Evolutionary conservation across 192 early-diverging fungal species (phyloP).

Genomic region (Paraglomus occultum): DNA sequence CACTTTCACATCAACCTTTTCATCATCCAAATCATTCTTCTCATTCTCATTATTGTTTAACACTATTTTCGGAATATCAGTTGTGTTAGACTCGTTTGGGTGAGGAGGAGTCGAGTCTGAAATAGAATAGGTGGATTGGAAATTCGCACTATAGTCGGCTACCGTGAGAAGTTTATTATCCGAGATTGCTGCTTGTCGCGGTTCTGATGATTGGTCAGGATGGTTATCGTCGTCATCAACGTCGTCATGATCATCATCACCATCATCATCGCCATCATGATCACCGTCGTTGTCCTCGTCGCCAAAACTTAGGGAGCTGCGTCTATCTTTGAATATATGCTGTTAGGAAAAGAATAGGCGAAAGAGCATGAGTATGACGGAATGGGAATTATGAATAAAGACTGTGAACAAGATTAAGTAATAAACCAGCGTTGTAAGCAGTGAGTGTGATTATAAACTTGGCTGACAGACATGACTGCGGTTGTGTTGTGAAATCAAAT

Average conservation of each 20-base stretch:
- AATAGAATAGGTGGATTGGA: background rate
- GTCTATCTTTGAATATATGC: too few relatives aligned
- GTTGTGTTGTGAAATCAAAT: too few relatives aligned
- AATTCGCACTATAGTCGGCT: slow-evolving; percentile 21
- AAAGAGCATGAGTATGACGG: slow-evolving; percentile 26
- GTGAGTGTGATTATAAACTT: too few relatives aligned
- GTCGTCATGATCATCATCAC: slow-evolving; percentile 37
- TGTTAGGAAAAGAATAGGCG: too few relatives aligned
- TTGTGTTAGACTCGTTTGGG: background rate
- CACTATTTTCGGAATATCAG: background rate
- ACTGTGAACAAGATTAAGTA: too few relatives aligned
- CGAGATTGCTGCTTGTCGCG: too few relatives aligned
- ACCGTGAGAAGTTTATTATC: slow-evolving; percentile 19
- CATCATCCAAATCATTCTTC: slow-evolving; percentile 9
- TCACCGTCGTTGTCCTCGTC: too few relatives aligned
- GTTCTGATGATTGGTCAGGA: slow-evolving; percentile 6
- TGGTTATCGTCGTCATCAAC: slow-evolving; percentile 32
- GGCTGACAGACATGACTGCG: too few relatives aligned
- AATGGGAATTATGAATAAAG: background rate
- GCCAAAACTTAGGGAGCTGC: too few relatives aligned
- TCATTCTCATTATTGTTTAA: slow-evolving; percentile 24
- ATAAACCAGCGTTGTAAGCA: too few relatives aligned
- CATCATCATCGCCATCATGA: slow-evolving; percentile 22
- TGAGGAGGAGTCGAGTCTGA: background rate
- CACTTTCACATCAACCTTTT: slow-evolving; percentile 11